Evolutionary conservation across 805 yeast species (phyloP).

Genomic region (Trichomonascus vanleenenianus): DNA sequence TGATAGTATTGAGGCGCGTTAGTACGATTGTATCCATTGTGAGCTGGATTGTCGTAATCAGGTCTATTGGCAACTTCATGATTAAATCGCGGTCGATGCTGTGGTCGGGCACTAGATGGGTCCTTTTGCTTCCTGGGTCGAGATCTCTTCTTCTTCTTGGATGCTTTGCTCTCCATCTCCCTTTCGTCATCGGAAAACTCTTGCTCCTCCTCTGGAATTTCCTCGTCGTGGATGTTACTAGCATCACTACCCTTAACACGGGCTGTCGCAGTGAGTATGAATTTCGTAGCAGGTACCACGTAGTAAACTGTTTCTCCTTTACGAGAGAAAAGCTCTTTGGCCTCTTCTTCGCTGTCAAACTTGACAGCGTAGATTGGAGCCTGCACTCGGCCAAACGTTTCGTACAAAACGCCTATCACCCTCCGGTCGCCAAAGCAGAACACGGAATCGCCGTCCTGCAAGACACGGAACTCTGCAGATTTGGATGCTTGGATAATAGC

Average conservation of each 20-base stretch:
- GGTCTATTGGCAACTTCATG: conserved; percentile 2
- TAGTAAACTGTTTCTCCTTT: conserved; percentile 58
- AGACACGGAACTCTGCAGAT: conserved; percentile 79
- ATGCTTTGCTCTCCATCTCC: conserved; percentile 62
- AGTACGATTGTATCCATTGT: conserved; percentile 3
- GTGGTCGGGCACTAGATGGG: neutral
- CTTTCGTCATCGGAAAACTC: conserved; percentile 93
- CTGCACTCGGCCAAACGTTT: conserved; percentile 83
- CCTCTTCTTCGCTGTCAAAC: conserved; percentile 45
- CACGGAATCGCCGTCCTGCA: conserved; percentile 59
- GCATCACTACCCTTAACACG: conserved; percentile 89
- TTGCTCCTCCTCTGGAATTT: conserved; percentile 84
- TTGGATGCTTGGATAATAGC: conserved; percentile 61
- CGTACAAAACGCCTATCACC: conserved; percentile 70
- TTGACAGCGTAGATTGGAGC: conserved; percentile 75
- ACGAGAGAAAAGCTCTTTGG: conserved; percentile 37
- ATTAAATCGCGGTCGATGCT: conserved; percentile 10
- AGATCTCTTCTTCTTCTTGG: conserved; percentile 52
- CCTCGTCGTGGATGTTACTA: conserved; percentile 91
- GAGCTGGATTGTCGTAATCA: conserved; percentile 4
- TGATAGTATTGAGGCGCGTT: conserved; percentile 16
- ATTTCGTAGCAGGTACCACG: conserved; percentile 75
- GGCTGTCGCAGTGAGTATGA: conserved; percentile 66
- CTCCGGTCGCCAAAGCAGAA: conserved; percentile 68
- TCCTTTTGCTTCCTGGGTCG: conserved; percentile 21